Percentiles rank a stretch among this genome's conserved stretches.
phyloP scores from a whole-genome alignment of 2,329 filamentous ascomycete species.

The Trichoderma breve region DNA sequence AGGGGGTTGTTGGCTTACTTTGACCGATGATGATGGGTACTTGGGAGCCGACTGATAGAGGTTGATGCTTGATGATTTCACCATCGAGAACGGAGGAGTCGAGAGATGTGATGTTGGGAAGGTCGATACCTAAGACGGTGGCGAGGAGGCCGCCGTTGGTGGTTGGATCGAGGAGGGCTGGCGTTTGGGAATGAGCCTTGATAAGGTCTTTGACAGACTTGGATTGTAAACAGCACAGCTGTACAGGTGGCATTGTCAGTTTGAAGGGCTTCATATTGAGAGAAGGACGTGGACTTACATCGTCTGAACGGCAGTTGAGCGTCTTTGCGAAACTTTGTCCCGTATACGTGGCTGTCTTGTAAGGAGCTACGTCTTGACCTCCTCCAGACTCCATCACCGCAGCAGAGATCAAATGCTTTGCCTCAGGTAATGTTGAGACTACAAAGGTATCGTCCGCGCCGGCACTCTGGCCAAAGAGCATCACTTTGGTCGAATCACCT shows the following conservation, averaged over 20 bases:
- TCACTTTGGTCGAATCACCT: background rate
- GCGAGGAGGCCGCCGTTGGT: background rate
- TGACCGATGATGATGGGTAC: background rate
- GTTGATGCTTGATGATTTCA: background rate
- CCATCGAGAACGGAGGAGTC: background rate
- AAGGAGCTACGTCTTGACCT: background rate
- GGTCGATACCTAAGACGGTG: background rate
- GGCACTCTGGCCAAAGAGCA: background rate
- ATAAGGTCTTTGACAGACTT: background rate
- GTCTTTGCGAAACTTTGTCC: background rate
- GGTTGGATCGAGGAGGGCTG: background rate
- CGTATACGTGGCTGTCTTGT: background rate
- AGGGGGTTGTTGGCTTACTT: background rate
- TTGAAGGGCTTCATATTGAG: background rate
- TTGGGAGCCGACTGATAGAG: background rate
- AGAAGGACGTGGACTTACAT: background rate
- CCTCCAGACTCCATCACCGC: background rate
- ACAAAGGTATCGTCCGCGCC: background rate
- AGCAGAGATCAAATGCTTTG: background rate
- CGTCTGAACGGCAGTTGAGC: background rate
- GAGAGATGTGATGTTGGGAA: background rate
- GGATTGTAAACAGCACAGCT: background rate
- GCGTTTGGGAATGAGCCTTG: background rate
- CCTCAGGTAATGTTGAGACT: background rate
- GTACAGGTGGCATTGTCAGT: background rate